phyloP scores from a whole-genome alignment of 345 rosid species.

The Heritiera littoralis region DNA sequence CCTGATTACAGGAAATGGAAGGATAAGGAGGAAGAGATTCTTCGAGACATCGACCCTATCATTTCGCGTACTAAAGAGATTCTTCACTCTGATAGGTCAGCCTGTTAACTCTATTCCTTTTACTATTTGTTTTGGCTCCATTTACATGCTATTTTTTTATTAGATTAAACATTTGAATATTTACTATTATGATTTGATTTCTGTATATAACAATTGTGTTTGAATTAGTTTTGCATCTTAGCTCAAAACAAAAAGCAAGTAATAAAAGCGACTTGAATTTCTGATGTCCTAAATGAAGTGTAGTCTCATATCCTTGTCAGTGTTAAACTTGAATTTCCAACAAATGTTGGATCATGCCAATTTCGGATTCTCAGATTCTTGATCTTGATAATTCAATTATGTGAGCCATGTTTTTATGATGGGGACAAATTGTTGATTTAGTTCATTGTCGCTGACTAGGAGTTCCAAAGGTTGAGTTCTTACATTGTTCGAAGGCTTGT shows the following conservation, averaged over 20 bases:
- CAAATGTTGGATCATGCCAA: background rate
- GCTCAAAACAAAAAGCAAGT: background rate
- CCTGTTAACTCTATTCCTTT: background rate
- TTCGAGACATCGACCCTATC: constrained; percentile 57
- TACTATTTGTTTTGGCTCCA: background rate
- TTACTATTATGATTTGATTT: background rate
- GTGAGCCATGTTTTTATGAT: background rate
- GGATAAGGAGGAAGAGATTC: constrained; percentile 76
- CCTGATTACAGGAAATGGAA: constrained; percentile 70
- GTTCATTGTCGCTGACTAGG: background rate
- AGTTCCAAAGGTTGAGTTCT: background rate
- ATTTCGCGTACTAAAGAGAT: constrained; percentile 56
- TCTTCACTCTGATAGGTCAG: constrained; percentile 71
- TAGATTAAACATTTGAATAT: background rate
- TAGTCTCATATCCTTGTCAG: background rate
- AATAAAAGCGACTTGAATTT: background rate
- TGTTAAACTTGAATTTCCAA: background rate
- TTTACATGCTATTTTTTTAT: background rate
- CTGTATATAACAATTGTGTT: background rate
- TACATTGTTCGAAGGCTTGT: background rate
- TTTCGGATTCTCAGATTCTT: background rate
- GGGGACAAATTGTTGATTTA: background rate
- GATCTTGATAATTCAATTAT: background rate
- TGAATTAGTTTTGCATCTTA: background rate
- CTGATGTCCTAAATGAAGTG: background rate